A percentile compares a stretch with the other conserved stretches of the same genome.
Evolutionary conservation across 2,329 filamentous ascomycete species (phyloP).

Genomic region (Apiospora pterosperma): DNA sequence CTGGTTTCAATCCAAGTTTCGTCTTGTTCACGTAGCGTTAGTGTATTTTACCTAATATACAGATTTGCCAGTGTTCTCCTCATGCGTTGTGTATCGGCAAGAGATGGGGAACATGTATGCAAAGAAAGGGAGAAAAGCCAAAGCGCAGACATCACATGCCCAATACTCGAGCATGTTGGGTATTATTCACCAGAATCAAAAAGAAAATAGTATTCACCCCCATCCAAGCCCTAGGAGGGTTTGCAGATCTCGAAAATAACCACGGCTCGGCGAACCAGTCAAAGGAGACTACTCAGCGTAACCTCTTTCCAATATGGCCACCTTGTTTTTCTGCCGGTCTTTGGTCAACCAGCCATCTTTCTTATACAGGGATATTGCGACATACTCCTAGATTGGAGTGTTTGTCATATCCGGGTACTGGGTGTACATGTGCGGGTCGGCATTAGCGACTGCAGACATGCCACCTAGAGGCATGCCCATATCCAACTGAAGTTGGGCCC

Average conservation of each 20-base stretch:
- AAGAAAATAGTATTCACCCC: not conserved
- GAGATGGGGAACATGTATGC: not conserved
- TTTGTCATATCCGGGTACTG: slow-evolving; percentile 4
- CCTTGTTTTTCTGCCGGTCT: not conserved
- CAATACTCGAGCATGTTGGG: not conserved
- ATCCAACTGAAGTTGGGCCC: slow-evolving; percentile 36
- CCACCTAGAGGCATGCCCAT: not conserved
- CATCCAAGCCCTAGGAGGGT: not conserved
- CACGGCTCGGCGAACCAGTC: not conserved
- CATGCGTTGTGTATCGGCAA: not conserved
- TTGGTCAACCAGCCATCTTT: not conserved
- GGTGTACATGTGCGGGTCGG: not conserved
- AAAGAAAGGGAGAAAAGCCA: not conserved
- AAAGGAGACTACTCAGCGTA: not conserved
- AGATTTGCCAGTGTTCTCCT: not conserved
- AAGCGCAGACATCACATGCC: not conserved
- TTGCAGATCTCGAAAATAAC: not conserved
- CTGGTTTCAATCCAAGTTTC: not conserved
- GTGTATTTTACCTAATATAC: not conserved
- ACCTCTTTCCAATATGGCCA: not conserved
- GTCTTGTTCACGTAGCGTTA: not conserved
- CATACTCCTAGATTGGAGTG: not conserved
- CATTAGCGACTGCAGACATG: not conserved
- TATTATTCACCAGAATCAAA: slow-evolving; percentile 1
- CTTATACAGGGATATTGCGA: not conserved